Base-by-base conservation (phyloP, 768 basidiomycete genomes). In the Mycena venus region DNA sequence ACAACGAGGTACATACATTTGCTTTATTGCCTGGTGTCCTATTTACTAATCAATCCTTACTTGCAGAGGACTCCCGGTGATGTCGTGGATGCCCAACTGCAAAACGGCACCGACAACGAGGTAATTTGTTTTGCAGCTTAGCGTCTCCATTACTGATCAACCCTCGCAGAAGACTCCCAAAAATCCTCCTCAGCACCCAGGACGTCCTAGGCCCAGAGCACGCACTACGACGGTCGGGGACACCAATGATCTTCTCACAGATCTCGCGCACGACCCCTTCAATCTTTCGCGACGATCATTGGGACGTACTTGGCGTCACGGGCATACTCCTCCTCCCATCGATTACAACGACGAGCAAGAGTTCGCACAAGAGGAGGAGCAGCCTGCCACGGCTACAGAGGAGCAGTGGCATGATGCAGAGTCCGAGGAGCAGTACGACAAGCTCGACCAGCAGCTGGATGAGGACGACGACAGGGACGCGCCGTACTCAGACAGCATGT, bases 281-380 rank as follows among this genome's bases (percentile, higher is more conserved):
- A 56, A 56, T 56, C 55, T 56, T 56, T 56, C 55, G 55, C 55
- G 55, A 32, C 55, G 55, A 56, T 56, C 49, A 25, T 51, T 51
- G 49, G 49, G 49, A 51, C 49, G 49, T 51, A 51, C n/a, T 51
- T 51, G 49, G 49, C 17, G n/a, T 51, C n/a, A n/a, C n/a, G n/a
- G 49, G 17, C 21, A 51, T 51, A 15, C 49, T 51, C 49, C 25
- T 51, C 49, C 49, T 51, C 49, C 25, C 49, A 51, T 51, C n/a
- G 25, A 51, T 51, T n/a, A 51, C 49, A n/a, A n/a, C n/a, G 49
- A 51, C 49, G 49, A 51, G 49, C 49, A 51, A 14, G 49, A 51
- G 49, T n/a, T 23, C n/a, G n/a, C n/a, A n/a, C n/a, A n/a, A n/a
- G n/a, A n/a, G n/a, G n/a, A n/a, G n/a, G n/a, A n/a, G n/a, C n/a